Conservation (phyloP, 2,329 filamentous ascomycete species). For the Talaromyces rugulosus region DNA sequence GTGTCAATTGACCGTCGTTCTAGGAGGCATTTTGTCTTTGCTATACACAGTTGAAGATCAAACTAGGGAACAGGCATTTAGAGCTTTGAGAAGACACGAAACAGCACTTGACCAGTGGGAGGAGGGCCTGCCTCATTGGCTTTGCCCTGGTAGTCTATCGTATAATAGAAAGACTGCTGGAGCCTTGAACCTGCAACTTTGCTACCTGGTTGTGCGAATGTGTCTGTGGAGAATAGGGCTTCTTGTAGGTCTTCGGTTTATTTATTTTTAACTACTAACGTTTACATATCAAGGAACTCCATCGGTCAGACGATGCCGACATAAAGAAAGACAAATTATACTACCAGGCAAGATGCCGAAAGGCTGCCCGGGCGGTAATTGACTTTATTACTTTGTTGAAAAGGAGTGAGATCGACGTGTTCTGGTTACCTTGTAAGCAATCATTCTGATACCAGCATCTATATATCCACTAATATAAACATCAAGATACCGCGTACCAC, state of each 20-base stretch:
- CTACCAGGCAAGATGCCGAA: constrained; percentile 19
- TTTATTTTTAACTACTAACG: neutral
- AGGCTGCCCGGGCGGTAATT: constrained; percentile 21
- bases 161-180: constrained; percentile 38
- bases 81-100: constrained; percentile 29
- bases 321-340: constrained; percentile 16
- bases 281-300: constrained; percentile 8
- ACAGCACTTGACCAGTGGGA: constrained; percentile 41
- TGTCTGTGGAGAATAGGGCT: constrained; percentile 40
- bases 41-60: constrained; percentile 25
- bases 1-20: constrained; percentile 39
- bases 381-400: constrained; percentile 20
- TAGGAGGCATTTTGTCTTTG: constrained; percentile 26
- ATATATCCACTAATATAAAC: neutral
- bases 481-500: constrained; percentile 26
- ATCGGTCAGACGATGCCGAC: constrained; percentile 31
- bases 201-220: constrained; percentile 45
- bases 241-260: constrained; percentile 6
- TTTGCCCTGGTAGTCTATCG: constrained; percentile 29
- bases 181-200: constrained; percentile 46
- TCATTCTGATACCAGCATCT: neutral
- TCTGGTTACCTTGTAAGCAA: constrained; percentile 26
- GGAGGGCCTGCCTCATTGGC: constrained; percentile 28
- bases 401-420: constrained; percentile 19
- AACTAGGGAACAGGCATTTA: constrained; percentile 19